phyloP scores from a whole-genome alignment of 306 rosid genomes.

The Prunus kanzakura region DNA sequence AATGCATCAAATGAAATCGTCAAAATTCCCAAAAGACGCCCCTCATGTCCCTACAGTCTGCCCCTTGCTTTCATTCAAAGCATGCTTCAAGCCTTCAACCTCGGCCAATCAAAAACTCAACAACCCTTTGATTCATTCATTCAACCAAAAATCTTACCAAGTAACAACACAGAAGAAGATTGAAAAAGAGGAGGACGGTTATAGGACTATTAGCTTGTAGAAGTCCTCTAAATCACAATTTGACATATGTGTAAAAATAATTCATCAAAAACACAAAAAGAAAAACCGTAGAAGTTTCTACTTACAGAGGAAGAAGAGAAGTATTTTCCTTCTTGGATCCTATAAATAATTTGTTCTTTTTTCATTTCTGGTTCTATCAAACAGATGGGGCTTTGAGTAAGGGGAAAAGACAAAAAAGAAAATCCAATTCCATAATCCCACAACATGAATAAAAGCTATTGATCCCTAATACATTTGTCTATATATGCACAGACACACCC shows the following conservation, averaged over 20 bases:
- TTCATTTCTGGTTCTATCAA: background rate
- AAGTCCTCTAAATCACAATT: too few relatives aligned
- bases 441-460: background rate
- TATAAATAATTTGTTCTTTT: too few relatives aligned
- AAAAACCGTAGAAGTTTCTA: too few relatives aligned
- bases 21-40: background rate
- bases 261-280: too few relatives aligned
- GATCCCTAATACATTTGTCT: background rate
- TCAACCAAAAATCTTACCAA: too few relatives aligned
- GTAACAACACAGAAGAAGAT: too few relatives aligned
- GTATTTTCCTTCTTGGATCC: too few relatives aligned
- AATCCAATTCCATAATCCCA: background rate
- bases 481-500: background rate
- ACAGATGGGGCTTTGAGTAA: background rate
- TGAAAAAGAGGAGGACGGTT: too few relatives aligned
- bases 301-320: too few relatives aligned
- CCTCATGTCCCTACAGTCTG: background rate
- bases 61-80: background rate
- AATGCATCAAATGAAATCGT: background rate
- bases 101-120: background rate
- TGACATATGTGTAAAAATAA: too few relatives aligned
- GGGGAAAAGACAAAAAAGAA: background rate
- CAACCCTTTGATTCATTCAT: too few relatives aligned
- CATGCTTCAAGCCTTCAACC: background rate
- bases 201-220: too few relatives aligned